Base-by-base conservation (phyloP, 257 asterid species). In the Leonotis leonurus region DNA sequence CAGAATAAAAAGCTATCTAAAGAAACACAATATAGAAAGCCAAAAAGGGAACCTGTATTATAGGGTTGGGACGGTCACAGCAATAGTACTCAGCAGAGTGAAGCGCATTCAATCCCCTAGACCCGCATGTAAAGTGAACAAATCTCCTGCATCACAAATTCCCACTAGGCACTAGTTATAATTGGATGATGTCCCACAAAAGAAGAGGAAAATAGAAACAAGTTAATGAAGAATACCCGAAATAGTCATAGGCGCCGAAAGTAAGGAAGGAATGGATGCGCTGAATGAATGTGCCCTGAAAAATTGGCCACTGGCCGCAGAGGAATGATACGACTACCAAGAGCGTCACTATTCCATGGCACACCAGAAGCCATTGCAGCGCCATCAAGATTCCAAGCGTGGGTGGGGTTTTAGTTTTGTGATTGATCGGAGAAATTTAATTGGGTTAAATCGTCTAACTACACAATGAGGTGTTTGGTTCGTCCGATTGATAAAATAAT, bases 241-340 rank as follows among this genome's bases (percentile, higher is more conserved):
- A 63, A 77, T 85, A 85, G 39, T 89, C 96, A 66, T 74, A 93
- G 70, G 89, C 94, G 27, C 96, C 99, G 72, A 81, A 93, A 16
- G 90, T 85, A 75, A 93, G 76, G 86, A 93, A 93, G 60, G 77
- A 49, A 64, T 87, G 86, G 72, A 93, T 77, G 24, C 86, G 85
- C 69, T 86, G 83, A 63, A 93, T 76, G 75, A 87, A 81, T 65
- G 97, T 93, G 56, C 95, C 99, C 16, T 83, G 83, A 60, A 93
- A 93, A 76, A 93, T 81, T 2, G 97, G 99, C 99, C 97, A 93
- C 61, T 89, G 89, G 8, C 99, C 99, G 72, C 99, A 93, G 66
- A 93, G 85, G 79, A 93, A 85, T 0, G 99, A 89, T 4, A 87
- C 86, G 33, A 93, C 44, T 13, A 93, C 97, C 68, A 93, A 78